These are phyloP conservation scores for Aspergillus sp. DNA, from an alignment of 2,329 filamentous ascomycete genomes.

Conservation along the genomic window DNA sequence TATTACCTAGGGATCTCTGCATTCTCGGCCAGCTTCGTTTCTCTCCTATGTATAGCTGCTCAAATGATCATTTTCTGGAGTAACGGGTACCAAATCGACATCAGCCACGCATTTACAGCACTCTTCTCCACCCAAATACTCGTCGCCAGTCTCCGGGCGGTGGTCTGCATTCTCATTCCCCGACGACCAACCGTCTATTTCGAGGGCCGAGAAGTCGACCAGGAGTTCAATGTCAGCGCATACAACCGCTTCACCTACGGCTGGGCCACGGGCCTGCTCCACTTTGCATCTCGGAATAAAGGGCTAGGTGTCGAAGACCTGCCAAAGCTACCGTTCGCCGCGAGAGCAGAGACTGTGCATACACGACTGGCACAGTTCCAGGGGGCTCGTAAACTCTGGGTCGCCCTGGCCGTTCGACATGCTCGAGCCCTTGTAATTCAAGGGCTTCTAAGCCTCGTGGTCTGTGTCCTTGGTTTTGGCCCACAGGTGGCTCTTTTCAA, in stretches of 20 bases:
- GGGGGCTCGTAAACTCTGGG: constrained; percentile 53
- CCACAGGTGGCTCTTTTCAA: constrained; percentile 70
- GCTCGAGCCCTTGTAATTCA: constrained; percentile 58
- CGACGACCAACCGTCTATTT: constrained; percentile 67
- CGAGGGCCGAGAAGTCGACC: constrained; percentile 61
- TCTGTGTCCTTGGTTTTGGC: constrained; percentile 62
- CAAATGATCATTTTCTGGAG: constrained; percentile 34
- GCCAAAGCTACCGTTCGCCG: constrained; percentile 58
- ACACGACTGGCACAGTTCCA: constrained; percentile 44
- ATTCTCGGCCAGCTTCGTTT: constrained; percentile 30
- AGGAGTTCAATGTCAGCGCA: constrained; percentile 61
- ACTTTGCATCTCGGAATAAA: constrained; percentile 56
- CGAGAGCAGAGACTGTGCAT: constrained; percentile 54
- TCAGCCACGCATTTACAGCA: constrained; percentile 34
- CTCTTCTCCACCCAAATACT: constrained; percentile 53
- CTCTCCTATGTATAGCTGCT: constrained; percentile 21
- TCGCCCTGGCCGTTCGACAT: constrained; percentile 60
- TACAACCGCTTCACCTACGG: constrained; percentile 64
- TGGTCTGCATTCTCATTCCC: constrained; percentile 56
- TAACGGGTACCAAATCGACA: constrained; percentile 16
- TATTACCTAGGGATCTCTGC: constrained; percentile 32
- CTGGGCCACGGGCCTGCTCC: constrained; percentile 61
- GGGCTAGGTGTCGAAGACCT: constrained; percentile 64
- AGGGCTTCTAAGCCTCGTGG: constrained; percentile 55
- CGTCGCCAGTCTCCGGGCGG: constrained; percentile 30